Evolutionary conservation across 306 rosid genomes (phyloP), one percentile per base, ranked within the genome.

Genomic region (Phaseolus lunatus): DNA sequence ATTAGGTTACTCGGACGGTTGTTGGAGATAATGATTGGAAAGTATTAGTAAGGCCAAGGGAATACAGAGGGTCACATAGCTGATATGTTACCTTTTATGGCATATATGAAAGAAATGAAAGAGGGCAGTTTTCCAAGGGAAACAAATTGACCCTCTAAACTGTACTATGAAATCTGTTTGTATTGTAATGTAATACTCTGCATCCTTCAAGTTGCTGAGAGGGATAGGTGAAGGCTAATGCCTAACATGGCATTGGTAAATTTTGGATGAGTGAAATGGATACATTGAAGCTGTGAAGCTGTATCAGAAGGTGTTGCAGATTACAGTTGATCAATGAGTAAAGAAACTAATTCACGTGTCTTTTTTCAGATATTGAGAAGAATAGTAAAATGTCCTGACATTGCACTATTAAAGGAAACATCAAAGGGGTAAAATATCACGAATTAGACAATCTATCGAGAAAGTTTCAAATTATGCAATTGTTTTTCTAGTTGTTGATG

Each of bases 21-120:
- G 56, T 23, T 41, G 52, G 77, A 37, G 66, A 52, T 56, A 29
- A 31, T 58, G 68, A 41, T 15, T 41, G 56, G 67, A 9, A 33
- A 56, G 41, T 26, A 58, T 43, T 44, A 72, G 44, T 9, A 39
- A 39, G 44, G 47, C 19, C 27, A 43, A 74, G n/a, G 70, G 47
- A 4, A 18, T 61, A n/a, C 61, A 61, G 48, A 59, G 79, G 61
- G 19, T n/a, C 27, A 50, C 27, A 50, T 12, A 47, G 33, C 16
- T 47, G 22, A 75, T 16, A 35, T n/a, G 9, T 41, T 45, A 29
- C 33, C 12, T 61, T 37, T 5, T 31, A 73, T 58, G 59, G 48
- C 33, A 9, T 39, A 54, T 22, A 59, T 14, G 41, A 13, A 45
- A 61, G 70, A 16, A 75, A 27, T 27, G 59, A 65, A 37, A 19